Evolutionary conservation across 2,329 filamentous ascomycete genomes (phyloP), one percentile per base, ranked within the genome.

Genomic region (Ceratocystis huliohia): DNA sequence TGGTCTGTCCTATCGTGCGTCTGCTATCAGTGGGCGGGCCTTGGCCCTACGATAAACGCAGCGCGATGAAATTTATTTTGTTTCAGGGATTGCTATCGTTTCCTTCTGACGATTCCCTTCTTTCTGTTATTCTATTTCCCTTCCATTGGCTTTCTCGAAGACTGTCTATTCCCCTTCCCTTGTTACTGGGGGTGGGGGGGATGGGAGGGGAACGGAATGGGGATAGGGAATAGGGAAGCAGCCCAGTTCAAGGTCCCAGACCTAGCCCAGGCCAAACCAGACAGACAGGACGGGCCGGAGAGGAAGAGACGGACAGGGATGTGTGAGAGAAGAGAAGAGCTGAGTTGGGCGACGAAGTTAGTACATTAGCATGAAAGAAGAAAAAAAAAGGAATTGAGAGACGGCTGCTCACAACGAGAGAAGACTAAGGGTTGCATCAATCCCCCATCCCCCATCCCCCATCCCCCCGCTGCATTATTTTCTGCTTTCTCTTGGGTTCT

Each of bases 201-300:
- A 37, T 10, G 33, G 10, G 33, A 37, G 33, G 3, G 33, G 3
- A 37, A 37, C 33, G 33, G 33, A 37, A 37, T 37, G 33, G 33
- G 33, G 2, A 37, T 37, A 37, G 17, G 45, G 17, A 20, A 20
- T 17, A 48, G 45, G 17, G 45, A 48, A 20, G 20, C 17, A 48
- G 45, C 45, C 20, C 45, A 48, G 17, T 4, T 20, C 45, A 48
- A 20, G 33, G 33, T 37, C 33, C 45, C 45, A 17, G n/a, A 20
- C 45, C 45, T 20, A 48, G 45, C 45, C 50, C n/a, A 56, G 50
- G 17, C n/a, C 50, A 56, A 22, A 13, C 50, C 22, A 56, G 50
- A 20, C 50, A 56, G 50, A 56, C 50, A 56, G 50, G 50, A 56
- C 50, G 50, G 50, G 50, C 50, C 50, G 50, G 50, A 56, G 20